Base-by-base conservation (phyloP, 225 moss, liverwort and hornwort genomes). In the Physcomitrium patens region DNA sequence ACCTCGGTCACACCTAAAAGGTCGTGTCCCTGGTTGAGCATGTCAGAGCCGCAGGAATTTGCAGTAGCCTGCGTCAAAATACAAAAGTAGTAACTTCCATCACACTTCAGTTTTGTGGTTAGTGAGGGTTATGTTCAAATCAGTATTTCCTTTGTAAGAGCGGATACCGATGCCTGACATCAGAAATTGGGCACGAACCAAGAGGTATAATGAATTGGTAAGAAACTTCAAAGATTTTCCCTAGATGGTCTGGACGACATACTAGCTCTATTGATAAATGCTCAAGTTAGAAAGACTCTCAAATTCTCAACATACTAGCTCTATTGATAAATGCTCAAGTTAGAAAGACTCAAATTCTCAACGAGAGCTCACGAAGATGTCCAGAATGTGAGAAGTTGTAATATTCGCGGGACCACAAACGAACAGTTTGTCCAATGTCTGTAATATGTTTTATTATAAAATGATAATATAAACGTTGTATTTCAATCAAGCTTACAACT, bases 21-120 rank as follows among this genome's bases (percentile, higher is more conserved):
- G 64, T 48, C 60, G 24, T 73, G 62, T 65, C 64, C 66, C 48
- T 26, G 44, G 70, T 81, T 80, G 84, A 84, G 70, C 61, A 65
- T 49, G 44, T 80, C 69, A 50, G 48, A 68, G 13, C 37, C 37
- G 43, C 54, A 53, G 67, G 50, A 52, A 24, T 69, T 53, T 80
- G 58, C 65, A 80, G 62, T 58, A 74, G 67, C 56, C 70, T 49
- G 68, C 50, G 22, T 63, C 23, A 72, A 48, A 47, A 48, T 73
- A 20, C 26, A 57, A 42, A 57, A 60, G 73, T 65, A 63, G 54
- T 69, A 65, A 73, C 73, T 47, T 63, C 80, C 17, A 45, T 78
- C 71, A 75, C 57, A 51, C 61, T 54, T 59, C 66, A 74, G 66
- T 74, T 80, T 77, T 77, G 48, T 55, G 48, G 70, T 55, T 57